phyloP scores from a whole-genome alignment of 352 stramenopile genomes.

The Phytophthora foliorum region DNA sequence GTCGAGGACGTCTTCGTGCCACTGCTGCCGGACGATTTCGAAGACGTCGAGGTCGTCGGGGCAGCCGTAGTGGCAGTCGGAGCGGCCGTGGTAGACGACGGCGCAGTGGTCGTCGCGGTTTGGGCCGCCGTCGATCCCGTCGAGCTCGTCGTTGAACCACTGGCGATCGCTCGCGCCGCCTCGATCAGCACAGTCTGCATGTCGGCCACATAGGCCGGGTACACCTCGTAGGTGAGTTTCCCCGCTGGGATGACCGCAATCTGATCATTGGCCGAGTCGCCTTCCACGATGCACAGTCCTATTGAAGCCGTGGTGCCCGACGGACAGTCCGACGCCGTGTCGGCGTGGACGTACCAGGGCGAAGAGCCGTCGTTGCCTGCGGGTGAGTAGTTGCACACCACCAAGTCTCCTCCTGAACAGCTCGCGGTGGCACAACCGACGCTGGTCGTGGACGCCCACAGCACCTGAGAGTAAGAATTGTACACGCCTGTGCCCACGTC shows the following conservation, averaged over 20 bases:
- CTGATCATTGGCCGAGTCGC: slow-evolving; percentile 57
- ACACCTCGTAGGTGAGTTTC: slow-evolving; percentile 68
- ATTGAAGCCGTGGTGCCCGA: slow-evolving; percentile 50
- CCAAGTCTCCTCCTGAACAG: slow-evolving; percentile 49
- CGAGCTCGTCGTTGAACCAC: slow-evolving; percentile 19
- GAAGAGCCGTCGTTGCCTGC: slow-evolving; percentile 60
- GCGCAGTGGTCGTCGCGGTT: slow-evolving; percentile 14
- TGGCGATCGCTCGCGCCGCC: slow-evolving; percentile 37
- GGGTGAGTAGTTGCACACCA: slow-evolving; percentile 74
- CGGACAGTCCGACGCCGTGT: slow-evolving; percentile 59
- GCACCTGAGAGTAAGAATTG: slow-evolving; percentile 81
- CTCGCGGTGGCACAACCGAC: slow-evolving; percentile 69
- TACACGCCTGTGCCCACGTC: slow-evolving; percentile 66
- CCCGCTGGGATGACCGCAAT: slow-evolving; percentile 66
- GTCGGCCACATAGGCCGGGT: slow-evolving; percentile 58
- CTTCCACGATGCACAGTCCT: slow-evolving; percentile 63
- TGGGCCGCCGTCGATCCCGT: slow-evolving; percentile 4
- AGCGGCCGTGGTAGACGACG: slow-evolving; percentile 5
- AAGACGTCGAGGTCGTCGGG: slow-evolving; percentile 7
- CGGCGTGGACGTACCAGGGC: slow-evolving; percentile 70
- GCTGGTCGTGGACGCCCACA: slow-evolving; percentile 70
- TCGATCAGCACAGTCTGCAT: slow-evolving; percentile 65
- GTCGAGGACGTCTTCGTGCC: not conserved
- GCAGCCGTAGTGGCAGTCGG: slow-evolving; percentile 2
- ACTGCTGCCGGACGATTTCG: slow-evolving; percentile 9